Base-by-base conservation (phyloP, 2,329 filamentous ascomycete genomes). In the Xylaria sp. region DNA sequence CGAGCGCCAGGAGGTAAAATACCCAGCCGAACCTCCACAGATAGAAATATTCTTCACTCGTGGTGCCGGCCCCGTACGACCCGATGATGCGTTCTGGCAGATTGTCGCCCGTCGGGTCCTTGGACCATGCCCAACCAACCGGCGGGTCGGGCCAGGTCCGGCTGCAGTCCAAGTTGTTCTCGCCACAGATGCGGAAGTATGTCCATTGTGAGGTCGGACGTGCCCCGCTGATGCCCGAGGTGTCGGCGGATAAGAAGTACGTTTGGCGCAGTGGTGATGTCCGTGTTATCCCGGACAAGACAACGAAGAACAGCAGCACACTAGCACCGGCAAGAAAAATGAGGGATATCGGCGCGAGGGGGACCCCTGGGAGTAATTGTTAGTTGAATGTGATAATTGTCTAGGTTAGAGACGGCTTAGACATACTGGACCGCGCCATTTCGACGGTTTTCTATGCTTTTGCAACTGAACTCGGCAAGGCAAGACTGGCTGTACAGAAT, bases 11-110 rank as follows among this genome's bases (percentile, higher is more conserved):
- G 65, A 98, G 83, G 83, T 92, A 92, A 81, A 97, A 96, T 43
- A 94, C 93, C 87, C 95, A 98, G 80, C 93, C 91, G 83, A 97
- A 97, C 46, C 95, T 89, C 83, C 93, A 97, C 77, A 96, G 86
- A 81, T 94, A 93, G 83, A 87, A 98, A 84, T 90, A 97, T 71
- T 82, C 81, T 25, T 70, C 78, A 70, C 84, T 86, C 6, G 89
- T 90, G 3, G 87, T 90, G 66, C 80, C 71, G 67, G 81, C 81
- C 67, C 82, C 87, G 73, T 89, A 84, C 10, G 82, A 81, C 43
- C 91, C 86, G 43, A 81, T 75, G n/a, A 89, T 79, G 5, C 75
- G 78, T 0, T 69, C 57, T 18, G 87, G 87, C 0, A 72, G 65
- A 20, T 62, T 63, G 32, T 80, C 83, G 46, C 80, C 80, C 2